Conservation (phyloP, 495 filamentous ascomycete genomes). For the Ascodesmis nigricans region DNA sequence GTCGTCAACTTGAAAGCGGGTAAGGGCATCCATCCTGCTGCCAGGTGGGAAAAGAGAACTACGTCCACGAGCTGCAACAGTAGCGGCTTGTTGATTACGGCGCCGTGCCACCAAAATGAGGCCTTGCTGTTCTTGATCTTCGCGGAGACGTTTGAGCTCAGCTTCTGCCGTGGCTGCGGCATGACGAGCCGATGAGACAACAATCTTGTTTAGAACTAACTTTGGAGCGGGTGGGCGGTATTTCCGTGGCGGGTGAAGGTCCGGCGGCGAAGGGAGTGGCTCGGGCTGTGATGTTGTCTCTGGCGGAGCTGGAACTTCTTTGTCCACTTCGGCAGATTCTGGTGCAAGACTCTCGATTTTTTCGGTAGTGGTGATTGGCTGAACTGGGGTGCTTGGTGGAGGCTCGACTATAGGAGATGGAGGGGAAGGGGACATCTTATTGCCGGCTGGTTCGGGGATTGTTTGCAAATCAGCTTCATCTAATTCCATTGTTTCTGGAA, state of each 20-base stretch:
- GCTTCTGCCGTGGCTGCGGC: conserved; percentile 18
- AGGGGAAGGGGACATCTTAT: no score
- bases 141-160: conserved; percentile 16
- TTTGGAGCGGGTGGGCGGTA: conserved; percentile 7
- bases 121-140: conserved; percentile 20
- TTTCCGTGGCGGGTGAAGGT: conserved; percentile 1
- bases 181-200: conserved; percentile 19
- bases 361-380: no score
- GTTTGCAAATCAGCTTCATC: no score
- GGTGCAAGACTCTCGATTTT: no score
- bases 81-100: conserved; percentile 18
- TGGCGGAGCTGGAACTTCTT: not conserved
- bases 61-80: conserved; percentile 16
- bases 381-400: no score
- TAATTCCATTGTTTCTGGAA: no score
- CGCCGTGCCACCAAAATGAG: conserved; percentile 19
- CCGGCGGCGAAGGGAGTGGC: not conserved
- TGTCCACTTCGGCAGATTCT: not conserved
- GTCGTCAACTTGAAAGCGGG: conserved; percentile 17
- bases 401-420: no score
- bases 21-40: conserved; percentile 19
- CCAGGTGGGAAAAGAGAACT: conserved; percentile 15
- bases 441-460: no score
- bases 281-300: not conserved
- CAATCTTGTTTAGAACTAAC: conserved; percentile 15